These are phyloP conservation scores for Saccharomycopsis guyanensis DNA, from an alignment of 805 yeast genomes.

Conservation along the genomic window DNA sequence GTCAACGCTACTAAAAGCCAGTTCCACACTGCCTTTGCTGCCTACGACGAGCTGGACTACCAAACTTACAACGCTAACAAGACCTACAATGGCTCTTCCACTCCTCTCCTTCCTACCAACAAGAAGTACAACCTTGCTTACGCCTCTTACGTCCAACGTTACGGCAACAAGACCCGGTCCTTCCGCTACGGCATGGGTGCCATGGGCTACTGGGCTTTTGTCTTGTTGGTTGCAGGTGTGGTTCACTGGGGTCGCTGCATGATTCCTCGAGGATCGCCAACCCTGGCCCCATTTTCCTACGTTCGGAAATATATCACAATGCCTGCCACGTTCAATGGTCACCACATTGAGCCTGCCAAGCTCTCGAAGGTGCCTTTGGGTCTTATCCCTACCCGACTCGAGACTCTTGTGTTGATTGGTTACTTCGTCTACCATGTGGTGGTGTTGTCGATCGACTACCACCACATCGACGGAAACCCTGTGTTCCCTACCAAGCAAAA, in stretches of 20 bases:
- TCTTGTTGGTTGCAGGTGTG: slow-evolving; percentile 29
- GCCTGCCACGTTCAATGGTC: slow-evolving; percentile 30
- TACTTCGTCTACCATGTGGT: slow-evolving; percentile 28
- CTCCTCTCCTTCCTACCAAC: neutral
- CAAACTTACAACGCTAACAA: neutral
- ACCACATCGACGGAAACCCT: slow-evolving; percentile 28
- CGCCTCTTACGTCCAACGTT: slow-evolving; percentile 1
- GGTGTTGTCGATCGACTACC: slow-evolving; percentile 24
- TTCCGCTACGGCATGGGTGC: slow-evolving; percentile 29
- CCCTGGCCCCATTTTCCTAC: neutral
- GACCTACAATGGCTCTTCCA: neutral
- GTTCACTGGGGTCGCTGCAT: slow-evolving; percentile 22
- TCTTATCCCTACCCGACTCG: slow-evolving; percentile 34
- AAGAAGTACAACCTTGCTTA: slow-evolving; percentile 3
- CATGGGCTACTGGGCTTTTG: slow-evolving; percentile 31
- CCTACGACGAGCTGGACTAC: neutral
- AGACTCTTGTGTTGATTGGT: slow-evolving; percentile 29
- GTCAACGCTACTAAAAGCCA: neutral
- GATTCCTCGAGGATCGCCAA: slow-evolving; percentile 1
- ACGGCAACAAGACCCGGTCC: neutral
- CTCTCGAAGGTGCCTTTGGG: slow-evolving; percentile 22
- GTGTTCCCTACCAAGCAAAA: slow-evolving; percentile 31
- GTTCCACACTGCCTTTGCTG: neutral
- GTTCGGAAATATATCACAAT: slow-evolving; percentile 25
- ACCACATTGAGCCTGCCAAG: slow-evolving; percentile 12